Base-by-base conservation (phyloP, 139 green algal genomes). In the Chlorella sp. region DNA sequence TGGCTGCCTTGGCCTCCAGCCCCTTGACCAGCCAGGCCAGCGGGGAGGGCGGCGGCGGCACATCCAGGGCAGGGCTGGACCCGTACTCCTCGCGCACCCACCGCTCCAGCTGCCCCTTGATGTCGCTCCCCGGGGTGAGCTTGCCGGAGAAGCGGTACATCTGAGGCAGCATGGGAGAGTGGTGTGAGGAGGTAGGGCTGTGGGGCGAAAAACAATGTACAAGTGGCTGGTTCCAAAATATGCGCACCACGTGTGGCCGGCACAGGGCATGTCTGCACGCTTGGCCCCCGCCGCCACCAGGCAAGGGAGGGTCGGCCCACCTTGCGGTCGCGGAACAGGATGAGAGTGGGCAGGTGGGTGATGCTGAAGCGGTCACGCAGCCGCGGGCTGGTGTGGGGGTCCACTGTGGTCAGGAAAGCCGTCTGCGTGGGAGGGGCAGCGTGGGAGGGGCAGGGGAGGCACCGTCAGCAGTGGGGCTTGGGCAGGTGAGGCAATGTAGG, bases 271-370 rank as follows among this genome's bases (percentile, higher is more conserved):
- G n/a, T n/a, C n/a, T n/a, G n/a, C n/a, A n/a, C n/a, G n/a, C n/a
- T n/a, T n/a, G n/a, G n/a, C n/a, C n/a, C n/a, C n/a, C n/a, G n/a
- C n/a, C n/a, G n/a, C n/a, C n/a, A n/a, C n/a, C n/a, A n/a, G n/a
- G n/a, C n/a, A n/a, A n/a, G n/a, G n/a, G n/a, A n/a, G n/a, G n/a
- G n/a, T n/a, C n/a, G n/a, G n/a, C 26, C 26, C n/a, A 41, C 78
- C 78, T 83, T 83, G 63, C 63, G 78, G 63, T 83, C 63, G 4
- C 78, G 63, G 63, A 83, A 83, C 11, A 83, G 78, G 28, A 75
- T 41, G 18, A 83, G 39, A 15, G 78, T 83, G 63, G 78, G 78
- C 41, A 83, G 30, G 28, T 44, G 41, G 62, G 62, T 15, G 63
- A 83, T 74, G 78, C 9, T 39, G 51, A 83, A 83, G 41, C 78